phyloP scores from a whole-genome alignment of 768 basidiomycete species.

The Lentinula guzmanii region DNA sequence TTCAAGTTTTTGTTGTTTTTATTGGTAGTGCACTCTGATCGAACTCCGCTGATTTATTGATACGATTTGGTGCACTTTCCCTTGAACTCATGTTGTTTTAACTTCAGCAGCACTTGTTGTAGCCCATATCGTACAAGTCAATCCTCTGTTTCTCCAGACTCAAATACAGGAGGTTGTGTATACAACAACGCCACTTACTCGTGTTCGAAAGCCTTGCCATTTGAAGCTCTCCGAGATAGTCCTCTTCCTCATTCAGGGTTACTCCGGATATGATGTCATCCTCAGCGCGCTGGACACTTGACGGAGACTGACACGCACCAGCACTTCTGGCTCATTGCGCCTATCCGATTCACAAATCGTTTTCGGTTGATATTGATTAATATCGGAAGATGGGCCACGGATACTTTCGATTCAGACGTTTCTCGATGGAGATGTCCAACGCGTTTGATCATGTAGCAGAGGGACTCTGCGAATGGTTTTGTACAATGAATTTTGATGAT shows the following conservation, averaged over 20 bases:
- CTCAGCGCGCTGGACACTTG: conserved; percentile 5
- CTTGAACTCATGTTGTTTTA: too few relatives aligned
- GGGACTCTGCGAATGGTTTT: conserved; percentile 11
- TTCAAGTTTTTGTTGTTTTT: too few relatives aligned
- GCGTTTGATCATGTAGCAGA: conserved; percentile 9
- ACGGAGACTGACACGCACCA: conserved; percentile 6
- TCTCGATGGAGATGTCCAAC: neutral
- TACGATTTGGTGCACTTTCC: too few relatives aligned
- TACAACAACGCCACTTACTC: too few relatives aligned
- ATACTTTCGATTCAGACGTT: neutral
- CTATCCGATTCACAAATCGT: conserved; percentile 8
- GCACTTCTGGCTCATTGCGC: conserved; percentile 17
- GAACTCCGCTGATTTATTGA: too few relatives aligned
- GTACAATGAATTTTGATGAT: conserved; percentile 8
- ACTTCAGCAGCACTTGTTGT: too few relatives aligned
- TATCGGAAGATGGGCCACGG: neutral
- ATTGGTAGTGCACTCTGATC: too few relatives aligned
- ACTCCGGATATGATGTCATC: conserved; percentile 2
- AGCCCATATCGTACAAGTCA: too few relatives aligned
- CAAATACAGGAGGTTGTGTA: too few relatives aligned
- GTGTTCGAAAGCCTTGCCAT: neutral
- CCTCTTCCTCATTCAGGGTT: conserved; percentile 1
- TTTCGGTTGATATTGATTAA: neutral
- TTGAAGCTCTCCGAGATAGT: conserved; percentile 1
- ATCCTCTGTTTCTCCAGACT: too few relatives aligned